phyloP scores from a whole-genome alignment of 2,329 filamentous ascomycete genomes.

The Thelonectria olida region DNA sequence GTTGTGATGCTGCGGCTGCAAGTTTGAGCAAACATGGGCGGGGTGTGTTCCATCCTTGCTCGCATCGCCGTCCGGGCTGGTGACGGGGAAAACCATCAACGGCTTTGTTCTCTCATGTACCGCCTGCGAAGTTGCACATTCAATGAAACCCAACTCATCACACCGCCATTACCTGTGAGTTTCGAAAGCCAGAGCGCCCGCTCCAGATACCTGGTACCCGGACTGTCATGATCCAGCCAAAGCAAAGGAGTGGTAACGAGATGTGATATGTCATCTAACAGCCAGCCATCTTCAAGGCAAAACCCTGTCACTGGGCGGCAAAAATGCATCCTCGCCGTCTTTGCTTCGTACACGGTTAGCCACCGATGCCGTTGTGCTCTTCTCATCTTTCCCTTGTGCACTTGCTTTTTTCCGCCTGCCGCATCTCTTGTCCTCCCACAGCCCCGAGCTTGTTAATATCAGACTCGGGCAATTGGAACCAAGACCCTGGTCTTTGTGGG shows the following conservation, averaged over 20 bases:
- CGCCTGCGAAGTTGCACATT: neutral
- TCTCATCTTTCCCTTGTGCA: neutral
- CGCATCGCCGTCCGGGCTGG: neutral
- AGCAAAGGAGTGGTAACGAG: neutral
- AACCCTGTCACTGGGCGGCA: neutral
- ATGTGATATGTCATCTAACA: neutral
- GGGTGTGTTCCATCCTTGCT: neutral
- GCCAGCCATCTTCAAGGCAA: neutral
- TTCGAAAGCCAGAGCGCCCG: neutral
- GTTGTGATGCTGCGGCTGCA: neutral
- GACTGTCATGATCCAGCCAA: neutral
- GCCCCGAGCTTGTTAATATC: neutral
- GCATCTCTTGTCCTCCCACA: constrained; percentile 21
- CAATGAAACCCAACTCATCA: neutral
- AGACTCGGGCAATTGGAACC: constrained; percentile 17
- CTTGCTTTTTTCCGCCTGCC: constrained; percentile 14
- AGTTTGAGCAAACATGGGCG: neutral
- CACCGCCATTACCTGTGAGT: neutral
- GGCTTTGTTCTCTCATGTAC: neutral
- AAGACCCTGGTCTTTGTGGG: constrained; percentile 1
- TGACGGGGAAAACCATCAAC: neutral
- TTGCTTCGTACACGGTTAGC: neutral
- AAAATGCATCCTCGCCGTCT: neutral
- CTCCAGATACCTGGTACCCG: neutral
- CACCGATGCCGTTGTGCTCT: neutral